A percentile compares a stretch with the other conserved stretches of the same genome.
Conservation (phyloP, 257 asterid genomes). For the Scutellaria barbata region DNA sequence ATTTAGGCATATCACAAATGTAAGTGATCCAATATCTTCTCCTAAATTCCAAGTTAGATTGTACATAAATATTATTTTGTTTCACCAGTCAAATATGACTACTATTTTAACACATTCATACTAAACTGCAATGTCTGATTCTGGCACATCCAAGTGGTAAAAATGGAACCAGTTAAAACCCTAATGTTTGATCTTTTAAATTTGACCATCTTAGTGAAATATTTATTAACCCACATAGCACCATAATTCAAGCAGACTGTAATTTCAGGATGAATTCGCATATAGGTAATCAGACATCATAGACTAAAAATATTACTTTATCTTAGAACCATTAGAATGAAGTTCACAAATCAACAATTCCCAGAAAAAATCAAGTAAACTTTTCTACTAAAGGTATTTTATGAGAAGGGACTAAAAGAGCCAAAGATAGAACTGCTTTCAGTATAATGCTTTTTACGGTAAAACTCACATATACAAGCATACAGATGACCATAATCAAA, state of each 20-base stretch:
- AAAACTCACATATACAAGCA: conserved; percentile 3
- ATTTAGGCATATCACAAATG: neutral
- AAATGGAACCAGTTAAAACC: too few relatives aligned
- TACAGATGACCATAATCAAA: conserved; percentile 9
- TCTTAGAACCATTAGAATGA: conserved; percentile 6
- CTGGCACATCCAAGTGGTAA: neutral
- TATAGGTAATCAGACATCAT: conserved; percentile 7
- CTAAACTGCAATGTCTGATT: neutral
- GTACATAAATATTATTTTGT: neutral
- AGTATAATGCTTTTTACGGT: neutral
- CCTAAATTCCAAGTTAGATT: neutral
- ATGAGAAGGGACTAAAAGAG: neutral
- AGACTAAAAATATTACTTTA: neutral
- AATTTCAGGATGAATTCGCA: conserved; percentile 15
- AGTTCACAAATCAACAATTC: conserved; percentile 5
- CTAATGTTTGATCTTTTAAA: too few relatives aligned
- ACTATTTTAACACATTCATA: neutral
- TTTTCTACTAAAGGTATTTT: neutral
- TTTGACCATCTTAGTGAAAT: too few relatives aligned
- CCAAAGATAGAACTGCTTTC: neutral
- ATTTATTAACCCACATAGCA: neutral
- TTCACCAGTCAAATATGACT: neutral
- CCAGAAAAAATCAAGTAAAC: neutral
- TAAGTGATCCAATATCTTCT: conserved; percentile 13
- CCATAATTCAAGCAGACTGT: neutral